Base-by-base conservation (phyloP, 305 asterid genomes). In the Rubia balearica region DNA sequence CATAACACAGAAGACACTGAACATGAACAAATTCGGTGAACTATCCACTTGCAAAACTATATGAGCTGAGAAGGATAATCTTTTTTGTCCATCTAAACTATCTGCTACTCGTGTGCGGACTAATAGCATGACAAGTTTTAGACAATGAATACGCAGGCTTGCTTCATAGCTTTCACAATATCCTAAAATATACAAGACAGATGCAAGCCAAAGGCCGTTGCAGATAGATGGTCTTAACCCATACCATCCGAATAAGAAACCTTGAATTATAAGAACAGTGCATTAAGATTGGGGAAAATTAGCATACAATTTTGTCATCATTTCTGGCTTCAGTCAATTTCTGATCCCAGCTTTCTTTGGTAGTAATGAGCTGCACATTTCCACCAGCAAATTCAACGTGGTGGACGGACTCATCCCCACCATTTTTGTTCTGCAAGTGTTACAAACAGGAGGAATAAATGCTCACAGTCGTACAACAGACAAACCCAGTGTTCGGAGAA, bases 301-400 rank as follows among this genome's bases (percentile, higher is more conserved):
- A 38, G 77, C 95, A 83, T 75, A 95, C 99, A 70, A 81, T 81
- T 78, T 92, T 95, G 46, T 88, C 88, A 53, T 86, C 94, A 49
- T 60, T 83, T 67, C 73, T 81, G 10, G 99, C 94, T 85, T 95
- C 96, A 43, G 74, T 86, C 65, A 95, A 33, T 83, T 88, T 90
- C 76, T 87, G 92, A 30, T 90, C 97, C 99, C 99, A 95, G 76
- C 83, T 80, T 76, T 90, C 96, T 77, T 85, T 87, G 36, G 96
- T 86, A 21, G 89, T 83, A 80, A 95, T 65, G 74, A 95, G 90
- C 46, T 85, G 86, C 81, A 95, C 97, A 81, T 95, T 95, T 77
- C 99, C 99, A 80, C 97, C 97, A 33, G 90, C 76, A 57, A 95
- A 75, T 70, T 90, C 90, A 73, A 84, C 87, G 61, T 82, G 61